These are phyloP conservation scores for Mycena kentingensis DNA, from an alignment of 768 basidiomycete genomes.

Conservation along the genomic window DNA sequence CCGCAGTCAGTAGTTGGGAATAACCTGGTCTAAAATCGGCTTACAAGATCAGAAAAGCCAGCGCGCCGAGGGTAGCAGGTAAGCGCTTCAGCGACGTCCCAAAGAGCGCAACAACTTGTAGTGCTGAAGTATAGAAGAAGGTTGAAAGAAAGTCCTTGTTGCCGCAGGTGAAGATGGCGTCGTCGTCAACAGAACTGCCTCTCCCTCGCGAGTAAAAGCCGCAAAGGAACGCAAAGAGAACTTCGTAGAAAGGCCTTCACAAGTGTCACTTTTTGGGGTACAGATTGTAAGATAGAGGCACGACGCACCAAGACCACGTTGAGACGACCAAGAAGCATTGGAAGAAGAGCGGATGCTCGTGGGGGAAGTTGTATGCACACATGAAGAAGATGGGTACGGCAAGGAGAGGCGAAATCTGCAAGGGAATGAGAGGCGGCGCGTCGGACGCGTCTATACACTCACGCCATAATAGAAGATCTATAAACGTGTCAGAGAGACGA, in stretches of 20 bases:
- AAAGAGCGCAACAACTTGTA: conserved; percentile 21
- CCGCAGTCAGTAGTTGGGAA: not conserved
- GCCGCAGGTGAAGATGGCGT: conserved; percentile 43
- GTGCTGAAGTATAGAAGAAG: conserved; percentile 44
- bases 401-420: conserved; percentile 46
- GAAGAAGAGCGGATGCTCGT: conserved; percentile 45
- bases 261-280: conserved; percentile 4
- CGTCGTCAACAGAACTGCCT: conserved; percentile 41
- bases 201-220: conserved; percentile 12
- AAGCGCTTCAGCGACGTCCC: conserved; percentile 39
- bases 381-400: conserved; percentile 51
- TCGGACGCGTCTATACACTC: not conserved
- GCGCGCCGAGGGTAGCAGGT: conserved; percentile 42
- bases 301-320: conserved; percentile 51
- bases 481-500: not conserved
- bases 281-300: not conserved
- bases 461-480: conserved; percentile 48
- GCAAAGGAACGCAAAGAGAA: conserved; percentile 34
- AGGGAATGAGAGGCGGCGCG: conserved; percentile 1
- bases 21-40: conserved; percentile 1
- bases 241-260: conserved; percentile 29
- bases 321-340: conserved; percentile 48
- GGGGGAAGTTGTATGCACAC: conserved; percentile 54
- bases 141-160: conserved; percentile 42
- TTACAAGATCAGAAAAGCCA: conserved; percentile 41